Evolutionary conservation across 1,284 basidiomycete species (phyloP).

Genomic region (Cryptococcus amylolentus): DNA sequence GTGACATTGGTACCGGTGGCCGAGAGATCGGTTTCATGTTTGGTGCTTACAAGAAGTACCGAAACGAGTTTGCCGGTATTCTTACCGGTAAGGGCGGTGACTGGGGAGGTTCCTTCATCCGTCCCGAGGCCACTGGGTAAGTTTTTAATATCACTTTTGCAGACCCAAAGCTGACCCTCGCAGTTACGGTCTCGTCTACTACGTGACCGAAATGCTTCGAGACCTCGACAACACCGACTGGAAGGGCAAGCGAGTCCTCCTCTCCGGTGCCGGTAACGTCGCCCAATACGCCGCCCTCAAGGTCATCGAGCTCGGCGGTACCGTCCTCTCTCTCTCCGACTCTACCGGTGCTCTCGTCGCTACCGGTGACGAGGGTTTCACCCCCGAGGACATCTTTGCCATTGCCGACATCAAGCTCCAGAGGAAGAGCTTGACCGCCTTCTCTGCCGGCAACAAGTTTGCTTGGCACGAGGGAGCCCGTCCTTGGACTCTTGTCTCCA

Average conservation of each 20-base stretch:
- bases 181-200: conserved; percentile 74
- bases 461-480: conserved; percentile 66
- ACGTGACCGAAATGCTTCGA: conserved; percentile 58
- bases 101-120: conserved; percentile 71
- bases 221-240: conserved; percentile 53
- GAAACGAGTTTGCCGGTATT: conserved; percentile 72
- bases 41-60: conserved; percentile 69
- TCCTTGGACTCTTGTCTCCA: conserved; percentile 69
- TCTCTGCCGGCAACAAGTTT: conserved; percentile 55
- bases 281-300: conserved; percentile 76
- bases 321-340: conserved; percentile 72
- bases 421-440: conserved; percentile 59
- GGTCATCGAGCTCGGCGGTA: conserved; percentile 72
- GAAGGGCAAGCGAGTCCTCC: conserved; percentile 61
- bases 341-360: conserved; percentile 69
- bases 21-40: conserved; percentile 70
- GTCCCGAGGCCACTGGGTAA: conserved; percentile 63
- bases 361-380: conserved; percentile 57
- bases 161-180: neutral
- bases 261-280: conserved; percentile 72
- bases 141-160: conserved; percentile 4
- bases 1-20: conserved; percentile 68
- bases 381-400: conserved; percentile 57
- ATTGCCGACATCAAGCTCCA: conserved; percentile 65
- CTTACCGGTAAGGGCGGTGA: conserved; percentile 72